Conservation (phyloP, 2,329 filamentous ascomycete genomes). For the Penicillium sp. region DNA sequence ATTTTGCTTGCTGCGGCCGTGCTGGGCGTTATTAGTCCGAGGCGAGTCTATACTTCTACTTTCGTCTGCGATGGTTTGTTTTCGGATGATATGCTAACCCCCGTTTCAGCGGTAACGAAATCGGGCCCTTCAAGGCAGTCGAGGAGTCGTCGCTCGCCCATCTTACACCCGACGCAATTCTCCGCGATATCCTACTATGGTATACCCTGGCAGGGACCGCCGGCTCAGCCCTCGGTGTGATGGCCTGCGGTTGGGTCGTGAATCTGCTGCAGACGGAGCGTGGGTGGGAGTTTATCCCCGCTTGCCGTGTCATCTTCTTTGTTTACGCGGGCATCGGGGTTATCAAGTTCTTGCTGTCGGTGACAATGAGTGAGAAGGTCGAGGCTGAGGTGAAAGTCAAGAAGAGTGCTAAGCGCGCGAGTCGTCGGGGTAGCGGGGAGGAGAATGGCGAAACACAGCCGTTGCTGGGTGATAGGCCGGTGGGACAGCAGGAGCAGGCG, state of each 20-base stretch:
- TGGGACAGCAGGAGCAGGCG: slow-evolving; percentile 21
- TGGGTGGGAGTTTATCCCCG: slow-evolving; percentile 51
- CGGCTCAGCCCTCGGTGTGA: slow-evolving; percentile 65
- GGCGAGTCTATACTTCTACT: slow-evolving; percentile 26
- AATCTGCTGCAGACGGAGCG: slow-evolving; percentile 52
- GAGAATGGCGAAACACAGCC: slow-evolving; percentile 42
- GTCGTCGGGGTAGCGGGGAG: slow-evolving; percentile 25
- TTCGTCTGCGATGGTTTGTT: background rate
- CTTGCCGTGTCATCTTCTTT: slow-evolving; percentile 63
- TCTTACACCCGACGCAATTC: slow-evolving; percentile 58
- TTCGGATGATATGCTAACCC: background rate
- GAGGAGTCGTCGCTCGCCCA: slow-evolving; percentile 69
- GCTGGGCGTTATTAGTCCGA: slow-evolving; percentile 66
- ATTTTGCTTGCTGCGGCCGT: slow-evolving; percentile 62
- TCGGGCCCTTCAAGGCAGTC: slow-evolving; percentile 70
- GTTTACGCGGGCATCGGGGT: slow-evolving; percentile 62
- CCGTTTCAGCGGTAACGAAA: slow-evolving; percentile 60
- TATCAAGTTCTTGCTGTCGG: slow-evolving; percentile 60
- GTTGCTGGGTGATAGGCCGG: slow-evolving; percentile 29
- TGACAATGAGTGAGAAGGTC: slow-evolving; percentile 55
- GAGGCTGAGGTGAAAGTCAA: slow-evolving; percentile 43
- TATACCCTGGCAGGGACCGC: slow-evolving; percentile 61
- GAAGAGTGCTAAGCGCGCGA: slow-evolving; percentile 23
- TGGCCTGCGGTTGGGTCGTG: slow-evolving; percentile 65
- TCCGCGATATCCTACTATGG: slow-evolving; percentile 70